These are phyloP conservation scores for Fusarium concolor DNA, from an alignment of 2,329 filamentous ascomycete genomes.

Conservation along the genomic window DNA sequence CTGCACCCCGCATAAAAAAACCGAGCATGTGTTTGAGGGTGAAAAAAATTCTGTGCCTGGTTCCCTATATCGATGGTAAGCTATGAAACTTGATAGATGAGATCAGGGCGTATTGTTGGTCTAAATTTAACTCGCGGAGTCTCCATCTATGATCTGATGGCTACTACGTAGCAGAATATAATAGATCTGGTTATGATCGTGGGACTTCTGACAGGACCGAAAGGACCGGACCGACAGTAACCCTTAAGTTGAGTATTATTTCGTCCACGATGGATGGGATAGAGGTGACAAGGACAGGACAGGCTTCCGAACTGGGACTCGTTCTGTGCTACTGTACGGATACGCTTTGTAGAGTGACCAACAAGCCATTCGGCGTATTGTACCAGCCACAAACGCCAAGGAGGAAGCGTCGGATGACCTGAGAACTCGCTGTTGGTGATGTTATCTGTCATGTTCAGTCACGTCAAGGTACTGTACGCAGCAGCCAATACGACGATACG, in stretches of 20 bases:
- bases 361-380: neutral
- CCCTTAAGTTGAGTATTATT: neutral
- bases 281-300: too few species aligned
- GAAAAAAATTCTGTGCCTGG: slow-evolving; percentile 1
- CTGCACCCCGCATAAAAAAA: slow-evolving; percentile 30
- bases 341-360: neutral
- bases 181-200: neutral
- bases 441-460: neutral
- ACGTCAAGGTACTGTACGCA: neutral
- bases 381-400: slow-evolving; percentile 28
- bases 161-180: neutral
- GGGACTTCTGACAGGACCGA: neutral
- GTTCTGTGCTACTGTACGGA: neutral
- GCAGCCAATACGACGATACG: neutral
- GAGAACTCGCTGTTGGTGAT: neutral
- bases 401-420: slow-evolving; percentile 19
- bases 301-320: neutral
- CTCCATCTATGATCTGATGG: neutral
- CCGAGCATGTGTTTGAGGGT: slow-evolving; percentile 9
- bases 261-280: too few species aligned
- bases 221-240: neutral
- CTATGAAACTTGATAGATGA: neutral
- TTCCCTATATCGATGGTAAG: too few species aligned
- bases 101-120: neutral
- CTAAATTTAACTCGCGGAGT: neutral